Evolutionary conservation across 768 basidiomycete species (phyloP).

Genomic region (Pleurotus tuoliensis): DNA sequence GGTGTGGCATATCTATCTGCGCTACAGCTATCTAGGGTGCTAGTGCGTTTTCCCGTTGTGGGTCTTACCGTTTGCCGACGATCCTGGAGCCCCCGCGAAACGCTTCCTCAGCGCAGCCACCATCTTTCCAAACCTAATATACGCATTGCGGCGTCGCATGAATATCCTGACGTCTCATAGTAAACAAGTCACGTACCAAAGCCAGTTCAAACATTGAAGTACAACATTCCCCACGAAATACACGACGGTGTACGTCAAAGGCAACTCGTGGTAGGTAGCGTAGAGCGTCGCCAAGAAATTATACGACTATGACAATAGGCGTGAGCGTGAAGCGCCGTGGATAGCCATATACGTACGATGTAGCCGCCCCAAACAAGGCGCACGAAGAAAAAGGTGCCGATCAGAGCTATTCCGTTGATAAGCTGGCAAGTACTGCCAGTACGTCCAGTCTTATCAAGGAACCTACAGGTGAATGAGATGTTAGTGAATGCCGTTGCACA

Average conservation of each 20-base stretch:
- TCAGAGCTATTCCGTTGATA: constrained; percentile 66
- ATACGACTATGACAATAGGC: constrained; percentile 44
- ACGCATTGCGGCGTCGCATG: background rate
- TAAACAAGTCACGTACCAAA: constrained; percentile 52
- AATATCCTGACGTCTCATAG: background rate
- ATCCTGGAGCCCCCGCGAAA: constrained; percentile 30
- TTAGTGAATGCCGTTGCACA: background rate
- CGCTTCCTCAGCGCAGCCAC: constrained; percentile 59
- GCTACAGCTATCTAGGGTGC: background rate
- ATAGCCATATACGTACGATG: constrained; percentile 28
- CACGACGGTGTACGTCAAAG: constrained; percentile 43
- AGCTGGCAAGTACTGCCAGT: constrained; percentile 68
- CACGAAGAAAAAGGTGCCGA: constrained; percentile 64
- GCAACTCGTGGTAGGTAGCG: constrained; percentile 49
- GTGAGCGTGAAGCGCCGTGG: background rate
- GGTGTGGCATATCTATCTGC: no score
- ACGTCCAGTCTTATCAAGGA: constrained; percentile 70
- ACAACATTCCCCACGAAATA: constrained; percentile 59
- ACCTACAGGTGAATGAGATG: constrained; percentile 43
- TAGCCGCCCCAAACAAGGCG: constrained; percentile 69
- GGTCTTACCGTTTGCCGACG: constrained; percentile 14
- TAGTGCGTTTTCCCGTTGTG: constrained; percentile 12
- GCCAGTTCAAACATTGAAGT: constrained; percentile 72
- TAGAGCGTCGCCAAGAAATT: constrained; percentile 62
- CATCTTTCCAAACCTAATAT: constrained; percentile 70